A percentile compares a stretch with the other conserved stretches of the same genome.
These are phyloP conservation scores for Apiotrichum laibachii DNA, from an alignment of 1,284 basidiomycete species.

Conservation along the genomic window DNA sequence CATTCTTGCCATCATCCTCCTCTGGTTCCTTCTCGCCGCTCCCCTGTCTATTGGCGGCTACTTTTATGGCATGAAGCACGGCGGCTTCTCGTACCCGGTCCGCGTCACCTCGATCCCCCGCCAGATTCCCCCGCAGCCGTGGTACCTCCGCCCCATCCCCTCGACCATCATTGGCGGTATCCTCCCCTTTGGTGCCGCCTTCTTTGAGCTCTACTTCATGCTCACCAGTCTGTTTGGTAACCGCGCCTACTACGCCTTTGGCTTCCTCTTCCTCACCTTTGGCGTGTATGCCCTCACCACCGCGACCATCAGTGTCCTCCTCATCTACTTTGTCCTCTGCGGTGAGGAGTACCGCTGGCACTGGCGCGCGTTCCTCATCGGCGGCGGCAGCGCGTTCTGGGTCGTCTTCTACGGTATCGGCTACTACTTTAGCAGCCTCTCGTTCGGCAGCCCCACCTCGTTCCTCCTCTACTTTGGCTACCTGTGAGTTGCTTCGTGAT, in stretches of 20 bases:
- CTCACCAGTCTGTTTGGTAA: conserved; percentile 91
- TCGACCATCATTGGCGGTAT: conserved; percentile 81
- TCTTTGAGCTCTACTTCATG: conserved; percentile 93
- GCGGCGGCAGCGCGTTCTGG: conserved; percentile 92
- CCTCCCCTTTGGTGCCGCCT: conserved; percentile 90
- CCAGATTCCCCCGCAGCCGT: conserved; percentile 81
- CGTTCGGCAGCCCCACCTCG: conserved; percentile 77
- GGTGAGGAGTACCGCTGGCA: conserved; percentile 98
- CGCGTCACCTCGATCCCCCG: conserved; percentile 89
- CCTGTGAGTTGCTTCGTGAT: conserved; percentile 53
- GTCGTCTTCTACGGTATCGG: conserved; percentile 66
- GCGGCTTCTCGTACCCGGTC: conserved; percentile 72
- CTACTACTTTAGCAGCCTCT: conserved; percentile 84
- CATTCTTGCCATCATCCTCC: conserved; percentile 77
- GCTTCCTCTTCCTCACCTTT: conserved; percentile 88
- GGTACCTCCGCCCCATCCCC: conserved; percentile 75
- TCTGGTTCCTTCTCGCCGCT: conserved; percentile 96
- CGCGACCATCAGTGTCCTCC: conserved; percentile 83
- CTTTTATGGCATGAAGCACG: conserved; percentile 77
- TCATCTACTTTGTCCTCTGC: conserved; percentile 89
- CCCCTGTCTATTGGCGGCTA: conserved; percentile 62
- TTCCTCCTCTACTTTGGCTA: conserved; percentile 89
- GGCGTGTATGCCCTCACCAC: conserved; percentile 80
- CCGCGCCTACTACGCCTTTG: conserved; percentile 90
- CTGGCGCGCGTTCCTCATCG: conserved; percentile 92